Evolutionary conservation across 2,329 filamentous ascomycete species (phyloP), one percentile per base, ranked within the genome.

Genomic region (Colletotrichum cordylinicola): DNA sequence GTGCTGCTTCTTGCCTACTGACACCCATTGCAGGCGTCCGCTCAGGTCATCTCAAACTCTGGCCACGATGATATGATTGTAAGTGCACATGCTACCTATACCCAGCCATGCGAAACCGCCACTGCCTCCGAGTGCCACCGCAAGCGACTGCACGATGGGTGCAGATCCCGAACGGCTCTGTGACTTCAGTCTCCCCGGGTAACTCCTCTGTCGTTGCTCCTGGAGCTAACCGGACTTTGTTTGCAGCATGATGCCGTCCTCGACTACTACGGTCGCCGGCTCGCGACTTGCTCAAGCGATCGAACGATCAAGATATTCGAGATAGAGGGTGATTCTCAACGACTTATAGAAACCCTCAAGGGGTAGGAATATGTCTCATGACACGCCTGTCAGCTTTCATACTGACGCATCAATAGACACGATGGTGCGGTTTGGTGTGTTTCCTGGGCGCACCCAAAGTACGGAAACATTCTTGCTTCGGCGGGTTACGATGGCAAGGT

Each of bases 251-350:
- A 99, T 91, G 97, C 97, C 79, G 96, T 98, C 79, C 93, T 99
- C 83, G 97, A 99, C 86, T 99, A 98, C 90, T 99, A 98, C 86
- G 97, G 97, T 83, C 93, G 97, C 80, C 94, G 96, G 83, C 92
- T 99, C 81, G 97, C 97, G 78, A 99, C 97, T 79, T 98, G 97
- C 87, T 98, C 96, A 43, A 98, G 96, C 79, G 97, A 99, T 87
- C 96, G 97, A 84, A 98, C 96, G 64, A 98, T 99, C 89, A 98
- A 98, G 89, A 98, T 99, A 83, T 99, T 98, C 84, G 97, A 99
- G 87, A 94, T 99, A 72, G 96, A 98, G 82, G 95, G 96, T 82
- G 96, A 98, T 81, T 91, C 94, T 80, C 96, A 99, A 86, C 92
- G 95, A 78, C 88, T 98, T 80, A 91, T 95, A 39, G 96, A 98